phyloP scores from a whole-genome alignment of 148 eudicot species.

The Hydrangea macrophylla region DNA sequence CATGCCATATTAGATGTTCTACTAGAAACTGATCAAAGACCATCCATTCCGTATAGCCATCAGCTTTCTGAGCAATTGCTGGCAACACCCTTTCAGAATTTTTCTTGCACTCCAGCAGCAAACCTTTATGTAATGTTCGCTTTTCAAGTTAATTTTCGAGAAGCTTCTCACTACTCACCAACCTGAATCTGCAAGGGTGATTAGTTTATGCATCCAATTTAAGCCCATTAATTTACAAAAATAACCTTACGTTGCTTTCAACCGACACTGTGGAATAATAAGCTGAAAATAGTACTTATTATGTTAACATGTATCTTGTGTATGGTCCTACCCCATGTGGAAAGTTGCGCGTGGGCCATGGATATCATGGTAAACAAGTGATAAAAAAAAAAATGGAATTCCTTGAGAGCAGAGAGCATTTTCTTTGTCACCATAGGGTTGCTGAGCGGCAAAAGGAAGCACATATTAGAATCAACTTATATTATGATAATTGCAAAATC shows the following conservation, averaged over 20 bases:
- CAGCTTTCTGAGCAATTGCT: conserved; percentile 84
- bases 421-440: background rate
- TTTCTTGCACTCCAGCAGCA: conserved; percentile 84
- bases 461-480: background rate
- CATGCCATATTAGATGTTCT: conserved; percentile 28
- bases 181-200: conserved; percentile 52
- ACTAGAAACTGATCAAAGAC: conserved; percentile 88
- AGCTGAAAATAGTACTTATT: background rate
- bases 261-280: background rate
- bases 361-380: background rate
- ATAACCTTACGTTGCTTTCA: background rate
- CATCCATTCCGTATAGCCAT: conserved; percentile 98
- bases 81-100: conserved; percentile 88
- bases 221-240: background rate
- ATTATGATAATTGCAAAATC: background rate
- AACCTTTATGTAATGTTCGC: conserved; percentile 55
- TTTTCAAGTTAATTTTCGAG: conserved; percentile 55
- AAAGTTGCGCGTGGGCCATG: background rate
- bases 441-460: background rate
- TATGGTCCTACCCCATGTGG: background rate
- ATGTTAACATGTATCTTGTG: background rate
- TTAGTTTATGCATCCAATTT: background rate
- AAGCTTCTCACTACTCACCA: conserved; percentile 47
- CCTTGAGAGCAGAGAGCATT: background rate
- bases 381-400: background rate